Evolutionary conservation across 192 early-diverging fungal species (phyloP).

Genomic region (Blastocladiella britannica): DNA sequence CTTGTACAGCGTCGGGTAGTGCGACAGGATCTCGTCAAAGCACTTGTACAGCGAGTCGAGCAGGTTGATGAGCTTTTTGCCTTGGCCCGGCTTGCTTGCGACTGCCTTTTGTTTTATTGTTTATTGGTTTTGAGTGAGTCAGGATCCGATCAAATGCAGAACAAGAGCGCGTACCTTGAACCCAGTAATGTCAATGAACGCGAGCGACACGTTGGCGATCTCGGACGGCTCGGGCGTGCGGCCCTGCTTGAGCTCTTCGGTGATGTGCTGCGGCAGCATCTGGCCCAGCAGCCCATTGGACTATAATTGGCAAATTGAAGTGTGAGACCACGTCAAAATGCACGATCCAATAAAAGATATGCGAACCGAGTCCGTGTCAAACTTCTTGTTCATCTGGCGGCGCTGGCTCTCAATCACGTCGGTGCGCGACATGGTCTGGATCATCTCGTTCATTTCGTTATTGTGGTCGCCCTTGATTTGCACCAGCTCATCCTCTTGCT

Average conservation of each 20-base stretch:
- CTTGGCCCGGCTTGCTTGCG: not conserved
- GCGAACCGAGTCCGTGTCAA: conserved; percentile 17
- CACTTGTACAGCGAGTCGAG: conserved; percentile 22
- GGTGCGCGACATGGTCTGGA: conserved; percentile 14
- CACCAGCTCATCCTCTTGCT: conserved; percentile 13
- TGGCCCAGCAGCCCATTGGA: conserved; percentile 18
- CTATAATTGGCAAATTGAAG: too few species aligned
- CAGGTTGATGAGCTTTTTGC: conserved; percentile 16
- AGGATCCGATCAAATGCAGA: too few species aligned
- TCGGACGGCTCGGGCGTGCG: not conserved
- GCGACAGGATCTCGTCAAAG: conserved; percentile 18
- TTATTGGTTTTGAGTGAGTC: too few species aligned
- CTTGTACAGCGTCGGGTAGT: conserved; percentile 21
- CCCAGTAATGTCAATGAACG: not conserved
- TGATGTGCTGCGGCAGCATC: conserved; percentile 15
- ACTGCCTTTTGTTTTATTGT: too few species aligned
- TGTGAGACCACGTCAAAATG: too few species aligned
- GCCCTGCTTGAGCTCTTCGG: not conserved
- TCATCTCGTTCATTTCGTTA: conserved; percentile 16
- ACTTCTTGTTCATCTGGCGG: not conserved
- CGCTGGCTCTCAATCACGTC: conserved; percentile 11
- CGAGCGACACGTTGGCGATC: not conserved
- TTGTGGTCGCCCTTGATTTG: conserved; percentile 19
- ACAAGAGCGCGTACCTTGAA: too few species aligned
- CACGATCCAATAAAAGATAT: too few species aligned